These are phyloP conservation scores for Puccinellia tenuiflora DNA, from an alignment of 176 grass and related monocot species.

Conservation along the genomic window DNA sequence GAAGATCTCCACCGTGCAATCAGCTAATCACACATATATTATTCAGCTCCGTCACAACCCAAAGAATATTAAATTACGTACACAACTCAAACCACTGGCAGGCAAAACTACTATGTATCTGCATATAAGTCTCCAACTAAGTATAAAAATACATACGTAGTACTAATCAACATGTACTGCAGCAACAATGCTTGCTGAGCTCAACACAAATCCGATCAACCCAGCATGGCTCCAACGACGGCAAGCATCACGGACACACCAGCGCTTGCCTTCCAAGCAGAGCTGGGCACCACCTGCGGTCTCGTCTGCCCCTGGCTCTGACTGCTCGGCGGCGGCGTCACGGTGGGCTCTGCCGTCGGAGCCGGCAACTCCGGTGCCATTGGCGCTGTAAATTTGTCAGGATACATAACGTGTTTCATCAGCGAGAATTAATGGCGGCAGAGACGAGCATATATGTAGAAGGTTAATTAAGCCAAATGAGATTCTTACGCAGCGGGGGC, in stretches of 20 bases:
- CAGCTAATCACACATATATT: background rate
- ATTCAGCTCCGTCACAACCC: background rate
- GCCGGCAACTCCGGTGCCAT: slow-evolving; percentile 22
- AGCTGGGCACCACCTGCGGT: slow-evolving; percentile 46
- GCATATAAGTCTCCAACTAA: background rate
- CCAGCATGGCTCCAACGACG: background rate
- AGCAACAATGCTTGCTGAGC: background rate
- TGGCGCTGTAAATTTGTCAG: slow-evolving; percentile 1
- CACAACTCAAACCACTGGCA: background rate
- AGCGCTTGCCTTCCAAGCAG: slow-evolving; percentile 8
- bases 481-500: slow-evolving; percentile 54
- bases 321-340: slow-evolving; percentile 14
- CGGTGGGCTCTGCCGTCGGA: slow-evolving; percentile 8
- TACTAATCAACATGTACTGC: background rate
- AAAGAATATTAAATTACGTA: background rate
- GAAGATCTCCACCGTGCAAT: too few relatives aligned
- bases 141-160: background rate
- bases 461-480: background rate
- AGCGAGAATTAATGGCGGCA: background rate
- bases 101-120: background rate
- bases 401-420: background rate
- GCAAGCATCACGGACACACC: background rate
- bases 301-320: slow-evolving; percentile 36
- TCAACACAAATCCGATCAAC: background rate
- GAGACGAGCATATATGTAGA: background rate